Evolutionary conservation across 495 filamentous ascomycete genomes (phyloP), one percentile per base, ranked within the genome.

Genomic region (Daldinia decipiens): DNA sequence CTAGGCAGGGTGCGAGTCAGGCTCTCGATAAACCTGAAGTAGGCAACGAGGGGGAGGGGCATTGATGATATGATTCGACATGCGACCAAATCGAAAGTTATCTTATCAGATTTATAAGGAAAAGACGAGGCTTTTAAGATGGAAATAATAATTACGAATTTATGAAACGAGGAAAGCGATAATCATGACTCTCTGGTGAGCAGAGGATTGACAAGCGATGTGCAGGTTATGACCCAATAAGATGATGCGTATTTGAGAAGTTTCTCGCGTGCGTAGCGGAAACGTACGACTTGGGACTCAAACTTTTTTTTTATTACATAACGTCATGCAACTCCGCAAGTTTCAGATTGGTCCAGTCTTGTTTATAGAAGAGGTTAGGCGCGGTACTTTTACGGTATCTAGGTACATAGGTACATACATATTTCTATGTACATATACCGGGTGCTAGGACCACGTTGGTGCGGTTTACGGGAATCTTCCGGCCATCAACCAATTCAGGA

Each of bases 391-490:
- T 47, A 32, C 27, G 26, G 55, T 43, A 32, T 36, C 21, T 24
- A 24, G 21, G 21, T 43, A 32, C 47, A n/a, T n/a, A n/a, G n/a
- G n/a, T n/a, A n/a, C n/a, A n/a, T n/a, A n/a, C n/a, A 60, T 45
- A 67, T 43, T 21, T 38, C 26, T 51, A 17, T n/a, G n/a, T n/a
- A n/a, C n/a, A n/a, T n/a, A n/a, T 50, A 50, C 43, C 17, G 27
- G 40, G 9, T 15, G 24, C 64, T 68, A 62, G 52, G 54, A 51
- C 61, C 40, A 38, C 60, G 21, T 64, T 55, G 38, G 58, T 57
- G 47, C 61, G 40, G 67, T 69, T 75, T 66, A 59, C 71, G 74
- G 74, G 62, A 74, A 67, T 74, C 67, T 72, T 76, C 74, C 74
- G 74, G 64, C 58, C 32, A 11, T 51, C 60, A 32, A 61, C 70